Base-by-base conservation (phyloP, 2,329 filamentous ascomycete species). In the Diaporthe citrichinensis region DNA sequence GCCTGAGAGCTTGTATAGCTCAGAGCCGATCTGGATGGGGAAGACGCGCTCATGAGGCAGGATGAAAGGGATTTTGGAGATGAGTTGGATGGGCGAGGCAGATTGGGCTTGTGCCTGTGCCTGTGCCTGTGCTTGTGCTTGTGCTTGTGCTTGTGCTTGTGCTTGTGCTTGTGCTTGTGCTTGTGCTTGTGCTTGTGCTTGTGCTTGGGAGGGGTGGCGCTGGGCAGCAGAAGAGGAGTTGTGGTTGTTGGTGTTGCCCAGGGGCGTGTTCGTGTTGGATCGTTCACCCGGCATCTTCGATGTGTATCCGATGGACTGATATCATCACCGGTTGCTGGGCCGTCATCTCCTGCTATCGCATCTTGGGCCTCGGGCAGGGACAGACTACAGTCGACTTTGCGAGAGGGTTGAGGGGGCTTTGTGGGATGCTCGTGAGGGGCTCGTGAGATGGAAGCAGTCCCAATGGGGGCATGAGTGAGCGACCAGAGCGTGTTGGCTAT, bases 41-140 rank as follows among this genome's bases (percentile, higher is more conserved):
- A 94, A 95, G 25, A 94, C 92, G 79, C 92, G 92, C 81, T 93
- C 92, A 78, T 93, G 91, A 4, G 93, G 93, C 25, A 94, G 86
- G 71, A 92, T 87, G 61, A 85, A 85, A 36, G 89, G 90, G 65
- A 92, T 91, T 78, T 86, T 86, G 78, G 83, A 82, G 72, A 88
- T 82, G 75, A 83, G 81, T 76, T 83, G 81, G 39, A 69, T 71
- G 17, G 71, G 67, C 1, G 82, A 78, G 25, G 36, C 4, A 3
- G 71, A 65, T 34, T 31, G 31, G 3, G 31, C 31, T 31, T 31
- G 31, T 31, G 31, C 31, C 5, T 31, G 31, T 31, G 28, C 31
- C 1, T 39, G 36, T 39, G 36, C 36, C 14, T 39, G 36, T 14
- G 36, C 36, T 39, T 39, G 36, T 39, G 59, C 44, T 49, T 71